phyloP scores from a whole-genome alignment of 805 yeast genomes.

The Lipomyces kockii region DNA sequence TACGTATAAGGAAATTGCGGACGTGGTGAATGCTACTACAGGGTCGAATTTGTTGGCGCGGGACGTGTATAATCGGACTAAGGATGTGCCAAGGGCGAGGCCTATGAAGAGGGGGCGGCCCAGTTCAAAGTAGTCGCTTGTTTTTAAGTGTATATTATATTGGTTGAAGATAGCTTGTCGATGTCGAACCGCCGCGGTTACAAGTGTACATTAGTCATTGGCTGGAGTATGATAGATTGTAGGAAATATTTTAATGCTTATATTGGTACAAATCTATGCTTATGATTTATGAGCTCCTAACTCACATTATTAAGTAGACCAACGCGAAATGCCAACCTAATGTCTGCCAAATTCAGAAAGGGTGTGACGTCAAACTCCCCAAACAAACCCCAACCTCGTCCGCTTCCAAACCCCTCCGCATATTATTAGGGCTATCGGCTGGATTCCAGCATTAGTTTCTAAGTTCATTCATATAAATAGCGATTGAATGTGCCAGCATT shows the following conservation, averaged over 20 bases:
- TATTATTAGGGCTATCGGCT: too few species aligned
- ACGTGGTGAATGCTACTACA: conserved; percentile 9
- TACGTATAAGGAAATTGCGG: conserved; percentile 15
- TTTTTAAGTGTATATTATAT: neutral
- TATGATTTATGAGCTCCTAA: neutral
- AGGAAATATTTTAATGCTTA: neutral
- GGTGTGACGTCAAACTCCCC: too few species aligned
- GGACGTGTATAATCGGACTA: conserved; percentile 17
- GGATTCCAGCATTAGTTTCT: too few species aligned
- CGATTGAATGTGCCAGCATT: neutral
- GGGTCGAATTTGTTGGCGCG: conserved; percentile 17
- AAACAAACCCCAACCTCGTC: neutral
- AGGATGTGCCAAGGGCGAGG: conserved; percentile 11
- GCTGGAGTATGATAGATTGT: conserved; percentile 6
- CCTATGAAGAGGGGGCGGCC: conserved; percentile 1
- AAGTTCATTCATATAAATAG: neutral
- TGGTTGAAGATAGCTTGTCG: neutral
- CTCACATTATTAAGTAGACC: neutral
- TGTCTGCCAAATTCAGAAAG: too few species aligned
- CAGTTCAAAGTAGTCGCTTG: neutral
- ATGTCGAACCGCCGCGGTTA: neutral
- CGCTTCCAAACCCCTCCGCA: neutral
- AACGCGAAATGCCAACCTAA: neutral
- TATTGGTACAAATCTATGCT: neutral
- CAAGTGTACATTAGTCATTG: conserved; percentile 10